Evolutionary conservation across 768 basidiomycete genomes (phyloP).

Genomic region (Ephemerocybe angulata): DNA sequence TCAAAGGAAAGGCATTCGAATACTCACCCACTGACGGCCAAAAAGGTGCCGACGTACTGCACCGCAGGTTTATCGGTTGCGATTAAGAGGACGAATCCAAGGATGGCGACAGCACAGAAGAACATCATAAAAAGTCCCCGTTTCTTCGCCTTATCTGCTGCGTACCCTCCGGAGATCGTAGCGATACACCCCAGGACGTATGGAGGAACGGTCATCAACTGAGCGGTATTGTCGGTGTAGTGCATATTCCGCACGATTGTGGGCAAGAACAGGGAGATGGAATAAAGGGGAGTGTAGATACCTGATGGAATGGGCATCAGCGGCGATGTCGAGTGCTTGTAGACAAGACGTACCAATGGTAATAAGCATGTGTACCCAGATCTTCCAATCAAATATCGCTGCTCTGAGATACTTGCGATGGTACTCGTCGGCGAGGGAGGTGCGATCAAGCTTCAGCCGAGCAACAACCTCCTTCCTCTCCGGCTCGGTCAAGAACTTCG

Average conservation of each 20-base stretch:
- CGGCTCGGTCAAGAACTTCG: constrained; percentile 25
- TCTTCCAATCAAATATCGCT: constrained; percentile 31
- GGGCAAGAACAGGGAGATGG: constrained; percentile 30
- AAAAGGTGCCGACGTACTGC: constrained; percentile 29
- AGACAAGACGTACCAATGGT: constrained; percentile 22
- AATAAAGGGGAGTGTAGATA: constrained; percentile 29
- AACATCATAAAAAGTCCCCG: constrained; percentile 27
- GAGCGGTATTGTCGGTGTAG: constrained; percentile 25
- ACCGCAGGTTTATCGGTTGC: constrained; percentile 22
- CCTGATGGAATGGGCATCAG: constrained; percentile 13
- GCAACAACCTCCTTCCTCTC: constrained; percentile 26
- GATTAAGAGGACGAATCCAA: constrained; percentile 27
- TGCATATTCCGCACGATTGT: constrained; percentile 28
- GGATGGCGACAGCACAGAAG: constrained; percentile 23
- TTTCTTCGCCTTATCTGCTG: constrained; percentile 22
- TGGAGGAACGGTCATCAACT: constrained; percentile 32
- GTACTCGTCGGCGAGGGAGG: constrained; percentile 26
- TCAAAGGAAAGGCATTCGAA: not conserved
- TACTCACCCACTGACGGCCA: constrained; percentile 28
- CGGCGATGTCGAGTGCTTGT: not conserved
- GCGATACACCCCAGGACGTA: constrained; percentile 26
- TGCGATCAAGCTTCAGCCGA: constrained; percentile 26
- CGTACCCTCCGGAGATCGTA: constrained; percentile 22
- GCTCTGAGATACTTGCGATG: constrained; percentile 22
- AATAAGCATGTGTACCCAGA: constrained; percentile 32